A percentile compares a stretch with the other conserved stretches of the same genome.
Evolutionary conservation across 108 stramenopile genomes (phyloP).

Genomic region (Schizochytrium sp.): DNA sequence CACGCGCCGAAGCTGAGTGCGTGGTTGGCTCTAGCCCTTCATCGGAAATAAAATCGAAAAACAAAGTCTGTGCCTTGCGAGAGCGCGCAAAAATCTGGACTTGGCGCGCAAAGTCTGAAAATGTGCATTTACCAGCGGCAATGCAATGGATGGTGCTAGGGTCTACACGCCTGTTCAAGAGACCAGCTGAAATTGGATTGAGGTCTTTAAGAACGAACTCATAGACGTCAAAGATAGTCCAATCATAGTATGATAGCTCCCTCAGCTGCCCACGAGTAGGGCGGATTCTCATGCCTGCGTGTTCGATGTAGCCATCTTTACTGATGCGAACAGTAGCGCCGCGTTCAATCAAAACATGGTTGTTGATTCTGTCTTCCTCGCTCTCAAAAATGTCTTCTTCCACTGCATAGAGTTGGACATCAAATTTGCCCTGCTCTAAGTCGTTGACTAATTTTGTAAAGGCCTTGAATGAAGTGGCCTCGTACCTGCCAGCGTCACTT

Average conservation of each 20-base stretch:
- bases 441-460: neutral
- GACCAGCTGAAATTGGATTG: neutral
- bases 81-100: neutral
- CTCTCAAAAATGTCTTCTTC: neutral
- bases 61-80: neutral
- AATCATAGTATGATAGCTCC: neutral
- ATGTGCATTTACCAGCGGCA: neutral
- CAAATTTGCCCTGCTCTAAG: neutral
- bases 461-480: neutral
- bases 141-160: neutral
- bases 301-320: neutral
- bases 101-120: constrained; percentile 33
- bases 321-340: neutral
- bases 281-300: neutral
- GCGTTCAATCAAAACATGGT: neutral
- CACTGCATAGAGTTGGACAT: neutral
- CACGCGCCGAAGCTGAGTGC: neutral
- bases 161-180: neutral
- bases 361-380: neutral
- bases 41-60: neutral
- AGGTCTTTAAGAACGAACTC: neutral
- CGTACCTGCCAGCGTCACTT: neutral
- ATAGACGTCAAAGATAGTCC: neutral
- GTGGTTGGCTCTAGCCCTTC: neutral
- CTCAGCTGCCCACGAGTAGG: neutral